Evolutionary conservation across 2,329 filamentous ascomycete genomes (phyloP), one percentile per base, ranked within the genome.

Genomic region (Ophiostoma himal-ulmi): DNA sequence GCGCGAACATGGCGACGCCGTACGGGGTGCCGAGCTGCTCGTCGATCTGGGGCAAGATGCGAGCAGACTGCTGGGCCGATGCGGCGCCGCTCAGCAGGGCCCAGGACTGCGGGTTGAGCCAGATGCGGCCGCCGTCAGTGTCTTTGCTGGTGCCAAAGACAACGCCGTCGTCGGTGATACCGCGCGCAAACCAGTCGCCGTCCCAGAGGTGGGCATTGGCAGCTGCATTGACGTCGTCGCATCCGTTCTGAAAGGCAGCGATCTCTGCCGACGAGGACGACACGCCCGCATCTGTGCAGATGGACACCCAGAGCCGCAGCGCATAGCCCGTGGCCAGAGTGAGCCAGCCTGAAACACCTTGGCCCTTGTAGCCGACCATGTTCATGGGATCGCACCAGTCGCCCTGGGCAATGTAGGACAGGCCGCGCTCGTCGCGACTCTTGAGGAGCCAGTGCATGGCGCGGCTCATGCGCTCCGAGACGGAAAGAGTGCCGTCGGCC

Each of bases 331-430:
- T 86, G 6, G 85, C 84, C 1, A 87, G 78, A 0, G 85, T 87
- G 44, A 87, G 80, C 85, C 85, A 87, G 26, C 84, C 85, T 0
- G 85, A 87, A 1, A 87, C 85, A 34, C 85, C 85, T 69, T 82
- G 81, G 54, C 85, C 85, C 75, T 85, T 86, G 75, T 83, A 84
- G 4, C 84, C 84, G n/a, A 86, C 85, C 85, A 87, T 87, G 76
- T 87, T 87, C 82, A 87, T 85, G 3, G 85, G 85, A 72, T 87
- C 85, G 73, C 85, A 87, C 85, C 85, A 87, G 75, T 87, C 85
- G 48, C 85, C 85, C 76, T 86, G 84, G 0, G 84, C 84, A 73
- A 87, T 86, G 77, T 83, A 87, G 75, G 83, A 85, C 7, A 87
- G 79, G 0, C 85, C 85, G 3, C 84, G 82, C 30, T 81, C 75